Evolutionary conservation across 192 early-diverging fungal genomes (phyloP), one percentile per base, ranked within the genome.

Genomic region (Allomyces javanicus): DNA sequence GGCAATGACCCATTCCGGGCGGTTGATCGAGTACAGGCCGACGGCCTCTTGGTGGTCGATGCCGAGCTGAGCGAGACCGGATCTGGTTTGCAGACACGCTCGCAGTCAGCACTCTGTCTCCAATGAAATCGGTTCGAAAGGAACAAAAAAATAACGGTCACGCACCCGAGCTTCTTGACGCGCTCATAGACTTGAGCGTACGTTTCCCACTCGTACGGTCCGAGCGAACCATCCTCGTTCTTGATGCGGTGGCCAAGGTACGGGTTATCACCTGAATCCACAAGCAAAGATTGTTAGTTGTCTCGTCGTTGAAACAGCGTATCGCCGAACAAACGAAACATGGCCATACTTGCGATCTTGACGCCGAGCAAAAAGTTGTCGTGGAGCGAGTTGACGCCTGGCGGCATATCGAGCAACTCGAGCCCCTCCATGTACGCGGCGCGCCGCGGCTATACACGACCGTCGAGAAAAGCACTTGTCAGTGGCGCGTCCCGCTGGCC

Each of bases 361-460:
- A 83, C 76, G 58, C 88, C 90, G 40, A 81, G 74, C 55, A 89
- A 67, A 70, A 88, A 88, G 75, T 84, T 84, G 61, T 94, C 90
- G 74, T 87, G 86, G 14, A 91, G 74, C 44, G 86, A 86, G 62
- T 79, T 77, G 50, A 85, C 74, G 14, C 70, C 73, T 3, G 33
- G 33, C 33, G 33, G 33, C 33, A 40, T 40, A 40, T 40, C 33
- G 33, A 40, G 33, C 7, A 40, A 40, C 33, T 40, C 33, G 33
- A 40, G 33, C 7, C 33, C 33, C 33, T 40, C 33, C 33, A 40
- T 40, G 33, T 40, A 40, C 5, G 33, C 33, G 33, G 33, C 33
- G 33, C 33, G 33, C 33, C 33, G 33, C 33, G 33, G 33, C 33
- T 40, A 27, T 27, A 40, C 33, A 40, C 33, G 33, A 40, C 33